A percentile compares a stretch with the other conserved stretches of the same genome.
phyloP scores from a whole-genome alignment of 2,329 filamentous ascomycete species.

The Xylogone sp. region DNA sequence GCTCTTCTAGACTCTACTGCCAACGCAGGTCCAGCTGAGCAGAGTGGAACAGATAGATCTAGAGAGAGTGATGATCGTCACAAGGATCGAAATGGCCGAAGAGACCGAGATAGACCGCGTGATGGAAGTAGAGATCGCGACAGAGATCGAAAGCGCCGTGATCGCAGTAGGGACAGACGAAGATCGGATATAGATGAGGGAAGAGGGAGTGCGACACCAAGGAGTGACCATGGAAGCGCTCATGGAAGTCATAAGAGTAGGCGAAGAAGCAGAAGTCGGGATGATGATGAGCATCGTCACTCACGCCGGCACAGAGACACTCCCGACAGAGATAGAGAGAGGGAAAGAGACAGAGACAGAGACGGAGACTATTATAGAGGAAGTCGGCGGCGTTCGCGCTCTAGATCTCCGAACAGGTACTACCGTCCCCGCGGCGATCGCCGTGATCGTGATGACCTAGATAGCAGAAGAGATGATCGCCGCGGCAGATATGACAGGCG shows the following conservation, averaged over 20 bases:
- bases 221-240: conserved; percentile 70
- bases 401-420: conserved; percentile 64
- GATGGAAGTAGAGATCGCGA: conserved; percentile 53
- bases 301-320: conserved; percentile 66
- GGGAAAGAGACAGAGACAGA: no score
- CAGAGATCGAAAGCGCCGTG: conserved; percentile 52
- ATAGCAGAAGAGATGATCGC: conserved; percentile 38
- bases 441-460: conserved; percentile 48
- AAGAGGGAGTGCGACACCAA: conserved; percentile 62
- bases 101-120: conserved; percentile 53
- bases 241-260: conserved; percentile 72
- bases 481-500: conserved; percentile 33
- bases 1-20: conserved; percentile 85
- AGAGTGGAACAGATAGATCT: conserved; percentile 33
- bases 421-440: conserved; percentile 47
- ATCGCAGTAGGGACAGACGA: conserved; percentile 51
- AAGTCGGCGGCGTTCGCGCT: conserved; percentile 63
- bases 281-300: conserved; percentile 65
- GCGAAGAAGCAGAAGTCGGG: conserved; percentile 74
- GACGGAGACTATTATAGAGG: conserved; percentile 69
- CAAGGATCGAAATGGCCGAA: conserved; percentile 47
- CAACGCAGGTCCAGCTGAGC: conserved; percentile 48
- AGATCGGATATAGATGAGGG: conserved; percentile 41
- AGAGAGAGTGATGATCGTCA: conserved; percentile 56
- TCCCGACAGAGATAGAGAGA: no score